Evolutionary conservation across 2,329 filamentous ascomycete genomes (phyloP).

Genomic region (Cladosporium halotolerans): DNA sequence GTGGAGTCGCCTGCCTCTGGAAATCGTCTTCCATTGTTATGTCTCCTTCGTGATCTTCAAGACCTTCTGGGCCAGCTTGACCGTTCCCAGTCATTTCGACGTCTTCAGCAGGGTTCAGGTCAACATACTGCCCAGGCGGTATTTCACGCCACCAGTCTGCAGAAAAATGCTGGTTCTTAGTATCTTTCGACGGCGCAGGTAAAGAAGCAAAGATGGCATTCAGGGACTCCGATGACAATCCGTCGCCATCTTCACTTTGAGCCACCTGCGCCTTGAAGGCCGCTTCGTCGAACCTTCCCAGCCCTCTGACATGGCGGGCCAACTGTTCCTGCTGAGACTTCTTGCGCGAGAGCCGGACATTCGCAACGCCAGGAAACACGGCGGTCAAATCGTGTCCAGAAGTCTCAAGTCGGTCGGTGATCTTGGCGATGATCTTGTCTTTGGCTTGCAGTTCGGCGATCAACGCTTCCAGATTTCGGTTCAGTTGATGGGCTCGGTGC

Average conservation of each 20-base stretch:
- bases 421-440: conserved; percentile 52
- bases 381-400: conserved; percentile 50
- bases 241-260: background rate
- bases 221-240: background rate
- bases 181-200: background rate
- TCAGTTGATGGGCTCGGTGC: conserved; percentile 41
- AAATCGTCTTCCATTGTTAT: conserved; percentile 16
- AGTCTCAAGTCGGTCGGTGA: conserved; percentile 54
- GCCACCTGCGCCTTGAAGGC: conserved; percentile 31
- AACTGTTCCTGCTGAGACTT: conserved; percentile 42
- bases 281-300: conserved; percentile 47
- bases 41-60: too few species aligned
- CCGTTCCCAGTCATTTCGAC: too few species aligned
- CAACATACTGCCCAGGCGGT: conserved; percentile 20
- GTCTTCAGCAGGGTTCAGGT: background rate
- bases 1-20: conserved; percentile 22
- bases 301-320: conserved; percentile 49
- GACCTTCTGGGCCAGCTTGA: too few species aligned
- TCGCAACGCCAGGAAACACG: conserved; percentile 51
- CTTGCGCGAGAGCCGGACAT: conserved; percentile 40
- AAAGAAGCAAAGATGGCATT: conserved; percentile 7
- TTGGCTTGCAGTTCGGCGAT: conserved; percentile 49
- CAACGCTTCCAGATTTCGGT: conserved; percentile 44
- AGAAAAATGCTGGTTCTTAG: background rate
- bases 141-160: conserved; percentile 32